Evolutionary conservation across 139 green algal species (phyloP), one percentile per base, ranked within the genome.

Genomic region (Edaphochlamys debaryana): DNA sequence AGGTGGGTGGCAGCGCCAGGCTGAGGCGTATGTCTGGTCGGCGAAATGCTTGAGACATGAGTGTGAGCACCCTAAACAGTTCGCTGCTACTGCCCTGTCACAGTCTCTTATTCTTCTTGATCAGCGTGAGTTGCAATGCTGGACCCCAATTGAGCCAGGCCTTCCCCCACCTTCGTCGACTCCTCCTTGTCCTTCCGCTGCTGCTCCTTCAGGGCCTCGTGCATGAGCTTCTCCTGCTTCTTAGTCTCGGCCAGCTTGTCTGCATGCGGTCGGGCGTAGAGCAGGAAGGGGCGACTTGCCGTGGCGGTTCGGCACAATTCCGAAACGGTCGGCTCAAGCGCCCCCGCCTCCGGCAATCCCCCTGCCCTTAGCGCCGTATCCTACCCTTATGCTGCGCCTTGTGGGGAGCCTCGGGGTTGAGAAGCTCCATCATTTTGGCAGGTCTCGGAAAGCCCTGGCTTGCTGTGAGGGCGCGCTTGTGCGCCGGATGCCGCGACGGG

Each of bases 241-340:
- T 86, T 86, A 8, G 71, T 81, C 48, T 86, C 81, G 9, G 81
- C 81, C 32, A 86, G 81, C 67, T 81, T 86, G 45, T 86, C 81
- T 63, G 54, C 9, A 63, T 32, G 17, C 7, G 22, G 9, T 20
- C 22, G 48, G n/a, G n/a, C 30, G 62, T 40, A 69, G 13, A 69
- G n/a, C 11, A 41, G 22, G 20, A 29, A 4, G 62, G 13, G 13
- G 45, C 45, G 9, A 54, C 11, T 54, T 9, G 9, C 45, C 11
- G 45, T 22, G 13, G 9, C 13, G 15, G 15, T 25, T 22, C 13
- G 19, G 23, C 54, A 63, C 54, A 63, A 30, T 63, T 63, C 54
- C 54, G 54, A 63, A 63, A 69, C 11, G n/a, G 13, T 38, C 41
- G 20, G 5, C 30, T 29, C 30, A 69, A 4, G 30, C 11, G 11